Evolutionary conservation across 1,284 basidiomycete species (phyloP).

Genomic region (Crepidotus sp.): DNA sequence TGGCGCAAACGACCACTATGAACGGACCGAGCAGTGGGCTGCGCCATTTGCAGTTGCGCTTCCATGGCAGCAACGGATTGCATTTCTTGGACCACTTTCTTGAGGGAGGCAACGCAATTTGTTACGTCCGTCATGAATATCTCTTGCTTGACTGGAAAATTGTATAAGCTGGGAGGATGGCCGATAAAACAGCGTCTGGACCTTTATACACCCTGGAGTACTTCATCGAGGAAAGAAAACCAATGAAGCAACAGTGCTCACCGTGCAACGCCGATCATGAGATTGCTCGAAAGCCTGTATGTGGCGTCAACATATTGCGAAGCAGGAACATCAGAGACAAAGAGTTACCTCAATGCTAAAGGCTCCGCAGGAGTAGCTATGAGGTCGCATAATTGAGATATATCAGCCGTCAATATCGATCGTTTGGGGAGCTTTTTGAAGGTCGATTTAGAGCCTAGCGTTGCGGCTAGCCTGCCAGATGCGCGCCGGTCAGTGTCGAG

Average conservation of each 20-base stretch:
- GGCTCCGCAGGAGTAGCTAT: constrained; percentile 79
- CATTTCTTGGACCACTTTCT: constrained; percentile 63
- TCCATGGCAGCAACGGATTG: constrained; percentile 35
- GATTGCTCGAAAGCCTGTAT: constrained; percentile 64
- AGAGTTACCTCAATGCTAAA: constrained; percentile 57
- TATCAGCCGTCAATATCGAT: constrained; percentile 74
- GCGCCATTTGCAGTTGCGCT: constrained; percentile 57
- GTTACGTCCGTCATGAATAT: constrained; percentile 74
- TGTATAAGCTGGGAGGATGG: not conserved
- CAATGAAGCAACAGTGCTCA: constrained; percentile 27
- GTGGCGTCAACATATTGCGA: not conserved
- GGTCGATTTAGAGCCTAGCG: constrained; percentile 75
- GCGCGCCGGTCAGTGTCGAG: not conserved
- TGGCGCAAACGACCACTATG: not conserved
- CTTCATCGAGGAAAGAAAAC: not conserved
- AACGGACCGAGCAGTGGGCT: constrained; percentile 51
- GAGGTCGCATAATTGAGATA: constrained; percentile 67
- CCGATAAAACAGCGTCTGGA: constrained; percentile 20
- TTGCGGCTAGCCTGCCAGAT: constrained; percentile 87
- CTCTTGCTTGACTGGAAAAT: constrained; percentile 65
- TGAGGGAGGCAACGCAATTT: constrained; percentile 63
- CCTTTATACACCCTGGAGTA: constrained; percentile 61
- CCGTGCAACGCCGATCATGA: constrained; percentile 84
- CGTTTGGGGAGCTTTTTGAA: constrained; percentile 75
- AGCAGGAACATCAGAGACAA: too few relatives aligned